Base-by-base conservation (phyloP, 1,139 yeast genomes). In the Saccharomycopsis hybrid region DNA sequence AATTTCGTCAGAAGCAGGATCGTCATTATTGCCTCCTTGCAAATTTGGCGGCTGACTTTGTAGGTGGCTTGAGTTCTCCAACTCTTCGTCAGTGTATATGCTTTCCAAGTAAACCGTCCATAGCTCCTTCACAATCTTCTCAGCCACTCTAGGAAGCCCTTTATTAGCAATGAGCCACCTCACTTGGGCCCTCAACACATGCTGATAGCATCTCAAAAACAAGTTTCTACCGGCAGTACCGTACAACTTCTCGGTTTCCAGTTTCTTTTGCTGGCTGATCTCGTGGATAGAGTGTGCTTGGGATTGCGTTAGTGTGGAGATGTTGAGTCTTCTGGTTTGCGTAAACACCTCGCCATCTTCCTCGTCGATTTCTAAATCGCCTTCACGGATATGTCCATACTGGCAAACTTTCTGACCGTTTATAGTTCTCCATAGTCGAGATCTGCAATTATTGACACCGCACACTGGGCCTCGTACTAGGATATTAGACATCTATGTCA, bases 381-480 rank as follows among this genome's bases (percentile, higher is more conserved):
- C 90, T 56, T 84, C 92, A 65, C 78, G 77, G 24, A 89, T 88
- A 67, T 92, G 98, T 1, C 97, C 97, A 61, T 77, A 84, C 61
- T 86, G 90, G 63, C 98, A 92, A 27, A 88, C 82, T 52, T 81
- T 75, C 50, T 78, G 78, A 29, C 97, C 97, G 60, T 85, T 88
- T 7, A 78, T 70, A 36, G 76, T 66, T 48, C 84, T 73, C 78
- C 87, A 92, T 47, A 82, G 74, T 46, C 80, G 68, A 1, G 96
- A 85, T 3, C 85, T 78, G 67, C 98, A 92, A 69, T 92, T 90
- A 56, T 85, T 90, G 2, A 82, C 80, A 1, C 97, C 97, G 72
- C 98, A 92, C 9, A 82, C 67, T 4, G 87, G 84, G 2, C 97
- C 97, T 58, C 78, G 70, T 25, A 37, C 36, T 9, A 44, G 32